Evolutionary conservation across 768 basidiomycete species (phyloP), one percentile per base, ranked within the genome.

Genomic region (Boletus vermiculosoides): DNA sequence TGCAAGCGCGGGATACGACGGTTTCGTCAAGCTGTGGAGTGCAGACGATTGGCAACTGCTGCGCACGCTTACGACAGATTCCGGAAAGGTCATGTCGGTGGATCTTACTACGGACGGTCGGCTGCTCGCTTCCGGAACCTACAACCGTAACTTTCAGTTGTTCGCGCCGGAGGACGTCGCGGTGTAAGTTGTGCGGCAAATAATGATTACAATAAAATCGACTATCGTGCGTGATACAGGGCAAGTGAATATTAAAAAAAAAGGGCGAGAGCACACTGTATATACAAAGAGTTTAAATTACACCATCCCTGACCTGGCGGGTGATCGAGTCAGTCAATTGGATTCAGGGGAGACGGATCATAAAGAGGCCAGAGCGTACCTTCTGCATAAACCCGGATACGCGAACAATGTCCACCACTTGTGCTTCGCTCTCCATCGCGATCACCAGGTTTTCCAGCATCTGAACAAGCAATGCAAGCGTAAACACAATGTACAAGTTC

Each of bases 41-140:
- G 92, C 95, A 46, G 97, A 98, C 69, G 97, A 99, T 67, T 99
- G 97, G 97, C 94, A 93, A 65, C 76, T 95, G 44, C 80, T 97
- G 50, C 83, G 87, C 59, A 90, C 90, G 44, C 78, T 99, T 56
- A 86, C 93, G 50, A 95, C 94, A 22, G 96, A 98, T 68, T 88
- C 90, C 28, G 94, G 95, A n/a, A 98, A 98, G 73, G 95, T 98
- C 58, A 99, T 98, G 97, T 92, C 91, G 8, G 94, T 98, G 11
- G 97, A 99, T 70, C 80, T 98, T 22, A 85, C 87, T 28, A 80
- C 80, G 52, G 92, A 96, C 70, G 92, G 87, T 13, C 86, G 85
- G 65, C 80, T 92, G 68, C 81, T 97, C 44, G 95, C 87, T 5
- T 90, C 89, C 6, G 94, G 94, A 37, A 94, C 92, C 44, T 96